Base-by-base conservation (phyloP, 2,329 filamentous ascomycete genomes). In the Trichoderma asperellum region DNA sequence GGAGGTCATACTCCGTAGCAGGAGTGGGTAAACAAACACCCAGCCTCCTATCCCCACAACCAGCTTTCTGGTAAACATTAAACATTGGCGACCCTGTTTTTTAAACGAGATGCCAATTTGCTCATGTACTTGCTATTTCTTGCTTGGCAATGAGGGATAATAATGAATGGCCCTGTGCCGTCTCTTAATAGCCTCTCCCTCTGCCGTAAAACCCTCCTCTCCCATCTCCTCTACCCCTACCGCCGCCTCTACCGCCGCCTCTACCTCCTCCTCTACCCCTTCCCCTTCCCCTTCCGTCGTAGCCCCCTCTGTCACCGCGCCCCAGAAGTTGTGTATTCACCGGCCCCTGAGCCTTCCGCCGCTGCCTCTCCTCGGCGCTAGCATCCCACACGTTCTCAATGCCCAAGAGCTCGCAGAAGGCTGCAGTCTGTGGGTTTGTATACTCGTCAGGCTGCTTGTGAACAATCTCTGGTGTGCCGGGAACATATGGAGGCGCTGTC, bases 381-480 rank as follows among this genome's bases (percentile, higher is more conserved):
- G 91, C 87, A 74, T 91, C 85, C 83, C 88, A 97, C 11, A 89
- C 84, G 77, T 98, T 97, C 6, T 87, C 82, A 40, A 99, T 89
- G 10, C 87, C 89, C 1, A 98, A 75, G 68, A 98, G 80, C 68
- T 89, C 83, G 79, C 96, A 99, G 77, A 95, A 98, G 3, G 84
- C 80, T n/a, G 83, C 83, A 7, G 94, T 98, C 81, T 98, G 95
- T 14, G 91, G 90, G 76, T 96, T 98, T 4, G 89, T 93, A 77
- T 95, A 95, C 80, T 97, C 94, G 1, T 84, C 82, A 1, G 94
- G 93, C 77, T 89, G 86, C n/a, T 89, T 83, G 0, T 83, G 75
- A 0, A 88, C 87, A 29, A 82, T 83, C 72, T 90, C 86, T 0
- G 89, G 87, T 7, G 85, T 81, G 0, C 83, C 81, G 0, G 83